These are phyloP conservation scores for Cyclotella baltica DNA, from an alignment of 108 stramenopile genomes.

Conservation along the genomic window DNA sequence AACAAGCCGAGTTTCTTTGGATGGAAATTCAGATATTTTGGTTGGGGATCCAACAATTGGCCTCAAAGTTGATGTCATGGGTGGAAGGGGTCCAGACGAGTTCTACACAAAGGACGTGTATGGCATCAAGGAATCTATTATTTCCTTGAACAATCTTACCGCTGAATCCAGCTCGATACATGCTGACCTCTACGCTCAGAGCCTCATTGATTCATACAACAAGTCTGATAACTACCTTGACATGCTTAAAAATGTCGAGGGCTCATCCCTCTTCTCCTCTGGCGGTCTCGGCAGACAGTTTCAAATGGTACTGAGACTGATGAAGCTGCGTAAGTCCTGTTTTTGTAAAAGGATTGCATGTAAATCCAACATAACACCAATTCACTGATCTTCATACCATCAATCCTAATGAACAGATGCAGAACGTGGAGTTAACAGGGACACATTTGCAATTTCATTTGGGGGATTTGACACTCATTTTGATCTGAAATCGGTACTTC, in stretches of 20 bases:
- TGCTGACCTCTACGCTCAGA: constrained; percentile 37
- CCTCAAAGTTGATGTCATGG: constrained; percentile 23
- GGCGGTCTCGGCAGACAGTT: constrained; percentile 14
- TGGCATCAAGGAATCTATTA: constrained; percentile 4
- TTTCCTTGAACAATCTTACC: constrained; percentile 19
- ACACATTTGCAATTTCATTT: constrained; percentile 55
- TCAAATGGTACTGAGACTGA: constrained; percentile 48
- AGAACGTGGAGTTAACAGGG: constrained; percentile 52
- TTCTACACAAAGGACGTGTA: constrained; percentile 19
- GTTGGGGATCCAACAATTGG: constrained; percentile 30
- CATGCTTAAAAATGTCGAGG: background rate
- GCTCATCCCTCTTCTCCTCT: background rate
- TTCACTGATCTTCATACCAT: background rate
- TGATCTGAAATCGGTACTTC: background rate
- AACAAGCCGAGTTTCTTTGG: constrained; percentile 7
- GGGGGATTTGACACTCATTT: constrained; percentile 72
- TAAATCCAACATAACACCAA: background rate
- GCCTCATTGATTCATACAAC: constrained; percentile 25
- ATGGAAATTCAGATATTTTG: constrained; percentile 12
- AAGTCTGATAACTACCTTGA: constrained; percentile 9
- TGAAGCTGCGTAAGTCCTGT: constrained; percentile 36
- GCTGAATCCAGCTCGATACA: constrained; percentile 17
- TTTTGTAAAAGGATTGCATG: background rate
- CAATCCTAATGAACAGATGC: background rate
- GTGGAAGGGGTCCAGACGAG: constrained; percentile 6